phyloP scores from a whole-genome alignment of 2,329 filamentous ascomycete species.

The Dissoconium aciculare region DNA sequence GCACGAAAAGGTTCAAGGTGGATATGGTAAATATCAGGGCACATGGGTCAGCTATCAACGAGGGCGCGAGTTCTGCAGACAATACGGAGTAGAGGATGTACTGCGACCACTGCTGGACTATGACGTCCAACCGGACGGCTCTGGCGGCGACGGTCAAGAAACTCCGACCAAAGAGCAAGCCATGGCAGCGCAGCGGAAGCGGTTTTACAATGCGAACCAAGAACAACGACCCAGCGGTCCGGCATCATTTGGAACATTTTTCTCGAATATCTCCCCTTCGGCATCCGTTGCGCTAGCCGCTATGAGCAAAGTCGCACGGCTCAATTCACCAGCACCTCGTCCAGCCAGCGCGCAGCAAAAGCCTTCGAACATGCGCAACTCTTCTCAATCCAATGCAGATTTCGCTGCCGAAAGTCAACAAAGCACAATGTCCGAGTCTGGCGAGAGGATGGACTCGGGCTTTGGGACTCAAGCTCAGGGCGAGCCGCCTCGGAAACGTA shows the following conservation, averaged over 20 bases:
- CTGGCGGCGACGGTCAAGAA: constrained; percentile 57
- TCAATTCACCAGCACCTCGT: constrained; percentile 71
- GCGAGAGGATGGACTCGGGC: constrained; percentile 46
- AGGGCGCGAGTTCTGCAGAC: constrained; percentile 78
- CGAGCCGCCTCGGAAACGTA: constrained; percentile 71
- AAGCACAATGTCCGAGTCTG: constrained; percentile 38
- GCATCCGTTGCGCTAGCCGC: constrained; percentile 87
- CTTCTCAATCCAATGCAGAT: constrained; percentile 51
- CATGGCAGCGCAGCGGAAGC: constrained; percentile 82
- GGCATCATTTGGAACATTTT: constrained; percentile 66
- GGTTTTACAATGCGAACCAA: constrained; percentile 69
- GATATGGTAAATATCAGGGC: constrained; percentile 97
- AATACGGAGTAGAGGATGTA: constrained; percentile 61
- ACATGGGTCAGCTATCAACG: constrained; percentile 95
- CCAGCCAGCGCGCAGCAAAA: constrained; percentile 43
- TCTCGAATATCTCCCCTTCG: constrained; percentile 89
- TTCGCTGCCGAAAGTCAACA: constrained; percentile 68
- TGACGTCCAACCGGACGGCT: constrained; percentile 64
- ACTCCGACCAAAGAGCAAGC: constrained; percentile 98
- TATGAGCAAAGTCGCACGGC: constrained; percentile 79
- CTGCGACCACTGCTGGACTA: constrained; percentile 62
- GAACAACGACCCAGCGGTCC: constrained; percentile 33
- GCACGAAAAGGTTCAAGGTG: constrained; percentile 96
- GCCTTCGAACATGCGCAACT: constrained; percentile 52
- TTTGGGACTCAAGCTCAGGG: constrained; percentile 46